These are phyloP conservation scores for Graphilbum fragrans DNA, from an alignment of 2,329 filamentous ascomycete species.

Conservation along the genomic window DNA sequence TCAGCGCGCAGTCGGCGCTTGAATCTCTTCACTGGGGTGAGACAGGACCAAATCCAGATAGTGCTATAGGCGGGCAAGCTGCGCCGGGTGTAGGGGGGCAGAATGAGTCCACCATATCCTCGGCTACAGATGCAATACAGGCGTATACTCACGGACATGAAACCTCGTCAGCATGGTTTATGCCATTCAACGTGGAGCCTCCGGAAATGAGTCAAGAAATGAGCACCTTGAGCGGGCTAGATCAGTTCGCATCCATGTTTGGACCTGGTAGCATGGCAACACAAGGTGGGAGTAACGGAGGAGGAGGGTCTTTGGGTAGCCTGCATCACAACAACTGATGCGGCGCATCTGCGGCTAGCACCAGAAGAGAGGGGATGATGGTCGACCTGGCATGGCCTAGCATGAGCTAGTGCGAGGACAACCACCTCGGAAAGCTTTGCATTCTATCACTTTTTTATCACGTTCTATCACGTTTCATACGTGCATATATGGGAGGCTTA, in stretches of 20 bases:
- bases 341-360: no score
- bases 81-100: conserved; percentile 7
- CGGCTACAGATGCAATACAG: conserved; percentile 12
- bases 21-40: conserved; percentile 29
- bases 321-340: conserved; percentile 15
- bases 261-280: conserved; percentile 24
- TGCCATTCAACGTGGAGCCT: conserved; percentile 85
- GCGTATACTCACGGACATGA: conserved; percentile 25
- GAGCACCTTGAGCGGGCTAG: conserved; percentile 27
- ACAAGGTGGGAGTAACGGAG: conserved; percentile 3
- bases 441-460: no score
- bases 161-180: conserved; percentile 67
- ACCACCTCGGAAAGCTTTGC: no score
- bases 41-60: conserved; percentile 9
- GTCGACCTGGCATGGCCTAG: no score
- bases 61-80: no score
- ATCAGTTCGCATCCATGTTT: conserved; percentile 38
- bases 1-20: conserved; percentile 27
- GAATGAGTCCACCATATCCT: not conserved
- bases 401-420: no score
- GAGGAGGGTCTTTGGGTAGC: conserved; percentile 18
- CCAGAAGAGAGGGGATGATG: no score
- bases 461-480: no score
- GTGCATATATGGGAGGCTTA: no score
- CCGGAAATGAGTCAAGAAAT: conserved; percentile 44